A percentile compares a stretch with the other conserved stretches of the same genome.
These are phyloP conservation scores for Sporisorium reilianum DNA, from an alignment of 1,284 basidiomycete species.

Conservation along the genomic window DNA sequence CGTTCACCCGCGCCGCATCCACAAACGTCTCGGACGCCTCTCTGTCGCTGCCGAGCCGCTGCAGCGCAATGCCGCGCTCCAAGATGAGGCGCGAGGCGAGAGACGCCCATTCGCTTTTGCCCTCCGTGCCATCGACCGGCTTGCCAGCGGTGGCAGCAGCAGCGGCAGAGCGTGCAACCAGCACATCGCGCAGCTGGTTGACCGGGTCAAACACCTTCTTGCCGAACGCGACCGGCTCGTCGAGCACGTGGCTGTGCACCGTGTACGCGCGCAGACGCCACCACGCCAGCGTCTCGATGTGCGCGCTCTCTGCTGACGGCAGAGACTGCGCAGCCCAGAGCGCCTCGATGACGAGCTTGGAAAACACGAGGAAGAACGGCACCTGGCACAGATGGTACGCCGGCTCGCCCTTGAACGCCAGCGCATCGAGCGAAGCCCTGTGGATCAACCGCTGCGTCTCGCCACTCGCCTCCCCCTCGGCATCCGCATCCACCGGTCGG, in stretches of 20 bases:
- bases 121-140: background rate
- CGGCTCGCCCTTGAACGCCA: conserved; percentile 90
- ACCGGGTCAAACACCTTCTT: conserved; percentile 73
- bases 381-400: conserved; percentile 88
- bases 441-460: conserved; percentile 72
- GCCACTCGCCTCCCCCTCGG: conserved; percentile 53
- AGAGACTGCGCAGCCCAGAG: conserved; percentile 42
- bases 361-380: conserved; percentile 81
- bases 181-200: conserved; percentile 72
- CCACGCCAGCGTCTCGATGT: conserved; percentile 67
- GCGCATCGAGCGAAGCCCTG: conserved; percentile 77
- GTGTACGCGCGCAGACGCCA: conserved; percentile 83
- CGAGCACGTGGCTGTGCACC: conserved; percentile 85
- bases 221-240: conserved; percentile 81
- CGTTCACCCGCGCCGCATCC: conserved; percentile 80
- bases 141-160: conserved; percentile 63
- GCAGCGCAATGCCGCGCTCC: conserved; percentile 84
- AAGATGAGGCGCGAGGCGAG: conserved; percentile 79
- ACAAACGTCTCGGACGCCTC: conserved; percentile 83
- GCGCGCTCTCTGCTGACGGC: background rate
- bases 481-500: conserved; percentile 73
- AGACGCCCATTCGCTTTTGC: conserved; percentile 72
- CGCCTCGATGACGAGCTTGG: conserved; percentile 78
- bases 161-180: conserved; percentile 30
- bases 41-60: conserved; percentile 81